A percentile compares a stretch with the other conserved stretches of the same genome.
Evolutionary conservation across 2,329 filamentous ascomycete species (phyloP).

Genomic region (Diaporthe sp.): DNA sequence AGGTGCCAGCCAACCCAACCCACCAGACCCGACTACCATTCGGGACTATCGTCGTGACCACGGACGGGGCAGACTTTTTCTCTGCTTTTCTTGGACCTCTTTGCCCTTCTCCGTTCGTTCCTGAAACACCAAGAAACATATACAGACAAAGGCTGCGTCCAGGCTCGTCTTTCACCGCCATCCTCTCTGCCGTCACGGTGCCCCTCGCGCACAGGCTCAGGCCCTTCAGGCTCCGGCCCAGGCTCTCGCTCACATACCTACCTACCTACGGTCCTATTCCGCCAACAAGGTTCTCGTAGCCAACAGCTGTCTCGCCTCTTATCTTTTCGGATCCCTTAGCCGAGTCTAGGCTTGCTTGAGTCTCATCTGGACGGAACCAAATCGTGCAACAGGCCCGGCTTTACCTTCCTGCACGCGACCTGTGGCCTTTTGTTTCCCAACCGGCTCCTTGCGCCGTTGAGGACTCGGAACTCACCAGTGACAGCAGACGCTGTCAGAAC

Average conservation of each 20-base stretch:
- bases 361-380: slow-evolving; percentile 22
- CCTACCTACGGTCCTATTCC: slow-evolving; percentile 17
- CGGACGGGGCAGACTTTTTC: slow-evolving; percentile 30
- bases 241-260: slow-evolving; percentile 9
- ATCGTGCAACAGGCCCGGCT: slow-evolving; percentile 18
- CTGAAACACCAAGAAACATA: neutral
- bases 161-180: slow-evolving; percentile 24
- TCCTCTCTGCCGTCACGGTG: slow-evolving; percentile 16
- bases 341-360: slow-evolving; percentile 35
- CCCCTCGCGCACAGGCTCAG: slow-evolving; percentile 28
- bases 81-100: neutral
- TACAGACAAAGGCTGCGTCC: neutral
- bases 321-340: slow-evolving; percentile 35
- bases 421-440: slow-evolving; percentile 9
- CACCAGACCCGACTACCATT: slow-evolving; percentile 27
- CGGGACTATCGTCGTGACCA: slow-evolving; percentile 29
- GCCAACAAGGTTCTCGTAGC: slow-evolving; percentile 32
- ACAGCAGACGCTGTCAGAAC: neutral
- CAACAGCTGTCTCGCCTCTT: slow-evolving; percentile 37
- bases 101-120: neutral
- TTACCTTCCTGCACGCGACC: slow-evolving; percentile 18
- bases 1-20: slow-evolving; percentile 34
- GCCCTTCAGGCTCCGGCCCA: neutral
- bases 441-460: slow-evolving; percentile 14
- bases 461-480: neutral